Conservation (phyloP, 169 alveolate species). For the Eimeria zaria region DNA sequence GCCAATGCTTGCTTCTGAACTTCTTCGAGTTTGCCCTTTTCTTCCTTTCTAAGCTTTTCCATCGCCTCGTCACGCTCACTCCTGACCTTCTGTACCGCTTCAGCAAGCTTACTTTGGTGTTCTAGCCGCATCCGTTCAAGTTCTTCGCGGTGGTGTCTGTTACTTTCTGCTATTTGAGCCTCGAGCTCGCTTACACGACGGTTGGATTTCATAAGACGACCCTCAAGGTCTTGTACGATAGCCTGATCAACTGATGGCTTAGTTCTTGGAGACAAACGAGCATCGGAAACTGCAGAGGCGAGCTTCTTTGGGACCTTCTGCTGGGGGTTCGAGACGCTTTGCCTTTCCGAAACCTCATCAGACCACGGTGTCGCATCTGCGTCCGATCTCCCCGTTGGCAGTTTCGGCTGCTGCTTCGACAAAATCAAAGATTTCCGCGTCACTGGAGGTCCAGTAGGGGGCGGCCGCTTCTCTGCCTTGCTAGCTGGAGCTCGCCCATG, state of each 20-base stretch:
- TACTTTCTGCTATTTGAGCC: conserved; percentile 10
- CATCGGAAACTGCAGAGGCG: conserved; percentile 25
- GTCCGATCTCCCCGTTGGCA: conserved; percentile 17
- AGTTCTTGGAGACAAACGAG: background rate
- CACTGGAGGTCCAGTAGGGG: conserved; percentile 36
- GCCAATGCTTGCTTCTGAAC: conserved; percentile 55
- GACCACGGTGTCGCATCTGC: conserved; percentile 30
- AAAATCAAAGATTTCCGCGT: conserved; percentile 3
- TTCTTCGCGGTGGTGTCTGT: conserved; percentile 42
- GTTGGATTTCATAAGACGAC: conserved; percentile 14
- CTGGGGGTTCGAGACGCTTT: background rate
- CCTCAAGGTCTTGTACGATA: conserved; percentile 24
- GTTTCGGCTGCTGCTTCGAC: conserved; percentile 69
- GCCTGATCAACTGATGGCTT: conserved; percentile 11
- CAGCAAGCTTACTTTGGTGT: conserved; percentile 28
- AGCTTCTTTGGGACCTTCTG: conserved; percentile 16
- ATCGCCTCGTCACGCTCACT: conserved; percentile 49
- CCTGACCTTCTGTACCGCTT: background rate
- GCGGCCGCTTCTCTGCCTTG: background rate
- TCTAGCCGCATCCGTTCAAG: conserved; percentile 24
- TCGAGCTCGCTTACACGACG: conserved; percentile 60
- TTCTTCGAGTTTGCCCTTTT: conserved; percentile 25
- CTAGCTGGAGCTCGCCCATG: background rate
- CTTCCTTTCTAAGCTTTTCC: conserved; percentile 25
- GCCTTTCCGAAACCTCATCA: conserved; percentile 36